Percentiles rank a stretch among this genome's conserved stretches.
These are phyloP conservation scores for Akanthomyces uredinophilus DNA, from an alignment of 2,329 filamentous ascomycete species.

Conservation along the genomic window DNA sequence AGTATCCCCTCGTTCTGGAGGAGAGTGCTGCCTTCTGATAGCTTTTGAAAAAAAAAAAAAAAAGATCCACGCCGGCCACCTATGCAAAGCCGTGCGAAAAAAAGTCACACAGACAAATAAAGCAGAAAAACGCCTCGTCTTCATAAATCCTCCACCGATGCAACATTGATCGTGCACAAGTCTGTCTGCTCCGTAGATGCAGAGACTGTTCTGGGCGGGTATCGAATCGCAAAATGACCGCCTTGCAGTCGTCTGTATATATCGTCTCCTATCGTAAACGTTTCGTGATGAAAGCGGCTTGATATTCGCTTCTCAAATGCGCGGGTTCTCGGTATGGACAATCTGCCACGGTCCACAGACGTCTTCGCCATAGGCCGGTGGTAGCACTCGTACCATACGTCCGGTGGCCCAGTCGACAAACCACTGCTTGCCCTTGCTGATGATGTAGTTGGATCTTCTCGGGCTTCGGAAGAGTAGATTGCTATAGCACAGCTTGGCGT, in stretches of 20 bases:
- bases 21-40: neutral
- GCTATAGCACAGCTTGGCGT: constrained; percentile 56
- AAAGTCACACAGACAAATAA: neutral
- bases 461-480: constrained; percentile 52
- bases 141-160: neutral
- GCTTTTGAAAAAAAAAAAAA: constrained; percentile 7
- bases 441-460: constrained; percentile 53
- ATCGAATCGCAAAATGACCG: constrained; percentile 3
- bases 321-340: constrained; percentile 44
- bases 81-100: neutral
- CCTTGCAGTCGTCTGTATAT: neutral
- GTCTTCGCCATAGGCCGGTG: constrained; percentile 49
- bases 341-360: constrained; percentile 46
- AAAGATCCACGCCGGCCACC: constrained; percentile 1
- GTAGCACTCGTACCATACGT: constrained; percentile 47
- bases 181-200: neutral
- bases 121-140: constrained; percentile 3
- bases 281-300: constrained; percentile 2
- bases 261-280: neutral
- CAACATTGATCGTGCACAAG: constrained; percentile 9
- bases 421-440: constrained; percentile 53
- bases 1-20: neutral
- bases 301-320: constrained; percentile 29
- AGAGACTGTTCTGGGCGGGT: constrained; percentile 1
- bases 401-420: constrained; percentile 56